Base-by-base conservation (phyloP, 148 eudicot genomes). In the Bassia scoparia region DNA sequence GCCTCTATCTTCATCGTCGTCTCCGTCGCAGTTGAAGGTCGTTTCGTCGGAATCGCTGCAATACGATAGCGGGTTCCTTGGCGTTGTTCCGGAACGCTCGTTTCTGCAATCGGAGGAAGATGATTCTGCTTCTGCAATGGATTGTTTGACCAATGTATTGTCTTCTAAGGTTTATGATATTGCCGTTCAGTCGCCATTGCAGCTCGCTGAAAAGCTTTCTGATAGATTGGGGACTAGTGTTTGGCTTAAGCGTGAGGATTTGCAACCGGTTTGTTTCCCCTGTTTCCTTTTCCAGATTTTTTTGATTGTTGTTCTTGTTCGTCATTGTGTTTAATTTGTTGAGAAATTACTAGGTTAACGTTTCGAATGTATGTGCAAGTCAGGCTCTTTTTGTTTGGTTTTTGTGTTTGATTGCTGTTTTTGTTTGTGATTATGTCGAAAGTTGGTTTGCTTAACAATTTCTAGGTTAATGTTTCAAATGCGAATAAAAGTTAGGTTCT, bases 231-330 rank as follows among this genome's bases (percentile, higher is more conserved):
- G 87, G 20, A 83, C 71, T 43, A 74, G 78, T 48, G 10, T 89
- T 24, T 89, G 87, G 92, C 89, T 92, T 70, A 92, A 92, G 75
- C 70, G 97, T 23, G 95, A 92, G 80, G 97, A 92, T 78, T 69
- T 89, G 5, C 77, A 75, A 17, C 72, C 78, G 54, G 71, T 67
- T 4, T 11, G 66, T 71, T 12, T 27, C n/a, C 2, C 33, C 10
- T n/a, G 3, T 21, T 35, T 21, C 23, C 11, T 31, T 14, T 24
- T 68, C 48, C 21, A n/a, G n/a, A n/a, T 26, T 68, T n/a, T 21
- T 29, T 23, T 23, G 38, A 15, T 14, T 50, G 8, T n/a, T 33
- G 1, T 44, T 44, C 46, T 67, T 46, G 55, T 44, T 67, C 2
- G 14, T 13, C 35, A 24, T 12, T 16, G 44, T 44, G 33, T 10